Base-by-base conservation (phyloP, 2,329 filamentous ascomycete species). In the Fusarium falciforme region DNA sequence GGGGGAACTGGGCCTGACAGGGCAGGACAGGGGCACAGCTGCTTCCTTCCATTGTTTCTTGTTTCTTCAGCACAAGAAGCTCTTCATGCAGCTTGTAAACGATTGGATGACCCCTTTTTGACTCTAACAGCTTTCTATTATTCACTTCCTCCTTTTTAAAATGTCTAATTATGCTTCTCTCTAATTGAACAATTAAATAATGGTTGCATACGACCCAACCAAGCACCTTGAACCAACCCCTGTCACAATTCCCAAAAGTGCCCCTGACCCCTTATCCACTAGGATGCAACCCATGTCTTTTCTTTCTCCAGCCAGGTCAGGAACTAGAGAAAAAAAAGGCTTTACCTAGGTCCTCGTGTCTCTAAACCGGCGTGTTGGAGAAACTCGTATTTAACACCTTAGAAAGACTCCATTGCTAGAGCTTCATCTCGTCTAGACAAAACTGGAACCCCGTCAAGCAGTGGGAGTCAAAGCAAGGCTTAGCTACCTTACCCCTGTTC, bases 181-280 rank as follows among this genome's bases (percentile, higher is more conserved):
- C 40, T 40, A 42, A 57, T 55, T 55, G 47, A 55, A 27, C 25
- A 22, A 52, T n/a, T 29, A 42, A 42, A 31, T 64, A 25, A 25
- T 66, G 35, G 59, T 59, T 54, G 36, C 40, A 66, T 62, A 27
- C 38, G 10, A 62, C 20, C 54, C 54, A 72, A 40, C 38, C 57
- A 61, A 61, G 38, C 36, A 61, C 59, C 54, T 73, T 63, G 61
- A 74, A 66, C 27, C 49, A 22, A 60, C 36, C 67, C 62, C 67
- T 69, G 72, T 72, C 61, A 57, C 14, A 31, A 52, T 27, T 55
- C 42, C 11, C 29, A 63, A 66, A 64, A 57, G 22, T 61, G 60
- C 64, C 72, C 72, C 70, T 71, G 74, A 64, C 63, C 57, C 71
- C 68, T 61, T 72, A 62, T 14, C 61, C 71, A 72, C 65, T 60